Evolutionary conservation across 164 flowering plant species (phyloP).

Genomic region (Magnolia officinalis): DNA sequence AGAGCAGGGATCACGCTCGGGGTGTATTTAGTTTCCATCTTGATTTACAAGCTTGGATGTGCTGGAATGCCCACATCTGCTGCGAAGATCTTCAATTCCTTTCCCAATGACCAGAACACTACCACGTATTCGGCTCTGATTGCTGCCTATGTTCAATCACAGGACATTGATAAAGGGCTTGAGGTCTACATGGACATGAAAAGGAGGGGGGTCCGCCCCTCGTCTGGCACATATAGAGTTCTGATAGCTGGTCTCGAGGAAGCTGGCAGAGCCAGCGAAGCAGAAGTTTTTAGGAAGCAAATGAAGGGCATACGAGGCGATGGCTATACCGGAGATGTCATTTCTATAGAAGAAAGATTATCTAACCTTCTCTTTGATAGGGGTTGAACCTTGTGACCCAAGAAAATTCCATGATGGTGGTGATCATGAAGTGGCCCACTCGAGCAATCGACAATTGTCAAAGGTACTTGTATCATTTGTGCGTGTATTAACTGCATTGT

Average conservation of each 20-base stretch:
- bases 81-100: conserved; percentile 45
- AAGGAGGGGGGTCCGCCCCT: conserved; percentile 37
- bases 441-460: not conserved
- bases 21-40: conserved; percentile 36
- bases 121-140: conserved; percentile 71
- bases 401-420: not conserved
- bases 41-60: conserved; percentile 67
- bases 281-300: conserved; percentile 45
- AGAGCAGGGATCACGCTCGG: conserved; percentile 50
- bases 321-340: conserved; percentile 8
- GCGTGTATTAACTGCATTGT: not conserved
- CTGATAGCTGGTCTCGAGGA: conserved; percentile 57
- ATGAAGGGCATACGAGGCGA: conserved; percentile 33
- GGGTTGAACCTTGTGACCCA: not conserved
- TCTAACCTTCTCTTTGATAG: conserved; percentile 36
- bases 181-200: conserved; percentile 50
- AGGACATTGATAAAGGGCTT: conserved; percentile 58
- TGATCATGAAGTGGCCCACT: not conserved
- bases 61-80: conserved; percentile 45
- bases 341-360: conserved; percentile 38
- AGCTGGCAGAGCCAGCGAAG: conserved; percentile 38
- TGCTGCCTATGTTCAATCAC: conserved; percentile 47
- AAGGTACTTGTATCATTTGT: not conserved
- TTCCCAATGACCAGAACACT: conserved; percentile 50
- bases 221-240: conserved; percentile 59